phyloP scores from a whole-genome alignment of 371 early-diverging fungal species.

The Homolaphlyctis polyrhiza region DNA sequence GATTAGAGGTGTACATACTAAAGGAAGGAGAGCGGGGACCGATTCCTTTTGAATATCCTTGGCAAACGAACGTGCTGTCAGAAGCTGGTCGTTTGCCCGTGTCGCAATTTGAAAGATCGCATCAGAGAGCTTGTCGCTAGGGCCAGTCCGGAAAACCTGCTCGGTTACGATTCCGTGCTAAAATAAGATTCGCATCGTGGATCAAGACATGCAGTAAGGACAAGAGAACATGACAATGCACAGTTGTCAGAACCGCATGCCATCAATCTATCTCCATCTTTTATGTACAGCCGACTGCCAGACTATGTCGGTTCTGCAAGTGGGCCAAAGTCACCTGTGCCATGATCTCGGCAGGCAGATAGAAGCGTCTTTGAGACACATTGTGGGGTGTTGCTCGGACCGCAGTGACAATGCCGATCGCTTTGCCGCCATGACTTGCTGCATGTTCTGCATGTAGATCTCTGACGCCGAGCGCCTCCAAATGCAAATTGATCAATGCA shows the following conservation, averaged over 20 bases:
- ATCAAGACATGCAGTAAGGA: background rate
- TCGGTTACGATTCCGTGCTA: constrained; percentile 68
- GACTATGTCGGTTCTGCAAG: background rate
- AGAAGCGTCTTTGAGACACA: constrained; percentile 56
- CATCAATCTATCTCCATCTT: background rate
- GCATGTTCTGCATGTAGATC: constrained; percentile 85
- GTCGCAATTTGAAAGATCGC: constrained; percentile 77
- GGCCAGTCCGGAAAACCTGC: constrained; percentile 62
- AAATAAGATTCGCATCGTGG: background rate
- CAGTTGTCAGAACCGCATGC: constrained; percentile 1
- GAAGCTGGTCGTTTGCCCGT: constrained; percentile 71
- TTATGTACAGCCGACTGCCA: too few relatives aligned
- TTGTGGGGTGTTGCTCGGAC: constrained; percentile 67
- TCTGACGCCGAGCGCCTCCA: constrained; percentile 78
- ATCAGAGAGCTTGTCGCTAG: constrained; percentile 55
- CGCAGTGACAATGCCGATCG: constrained; percentile 73
- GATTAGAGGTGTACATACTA: constrained; percentile 31
- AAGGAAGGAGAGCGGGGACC: constrained; percentile 61
- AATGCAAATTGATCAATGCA: constrained; percentile 75
- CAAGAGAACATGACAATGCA: too few relatives aligned
- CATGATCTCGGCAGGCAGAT: constrained; percentile 67
- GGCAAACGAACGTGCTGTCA: constrained; percentile 66
- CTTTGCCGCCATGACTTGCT: constrained; percentile 85
- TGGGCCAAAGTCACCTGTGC: constrained; percentile 71
- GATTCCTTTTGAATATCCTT: constrained; percentile 44